Evolutionary conservation across 2,329 filamentous ascomycete species (phyloP).

Genomic region (Sphaerulina populicola): DNA sequence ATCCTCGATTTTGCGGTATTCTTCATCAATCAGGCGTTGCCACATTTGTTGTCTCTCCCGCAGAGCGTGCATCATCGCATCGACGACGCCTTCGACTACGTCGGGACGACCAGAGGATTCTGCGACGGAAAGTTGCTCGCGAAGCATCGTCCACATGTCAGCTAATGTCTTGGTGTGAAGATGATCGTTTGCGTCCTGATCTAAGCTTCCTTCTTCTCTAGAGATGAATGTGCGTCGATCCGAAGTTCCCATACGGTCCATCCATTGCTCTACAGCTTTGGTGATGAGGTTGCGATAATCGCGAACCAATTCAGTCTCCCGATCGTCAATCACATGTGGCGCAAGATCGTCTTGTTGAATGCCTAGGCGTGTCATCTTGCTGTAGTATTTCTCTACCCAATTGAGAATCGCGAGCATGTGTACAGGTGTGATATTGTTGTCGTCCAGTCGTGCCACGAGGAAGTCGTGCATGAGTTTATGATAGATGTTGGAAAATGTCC

Average conservation of each 20-base stretch:
- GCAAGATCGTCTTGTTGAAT: constrained; percentile 64
- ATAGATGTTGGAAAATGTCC: constrained; percentile 83
- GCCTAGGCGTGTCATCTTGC: constrained; percentile 87
- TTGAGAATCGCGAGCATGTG: constrained; percentile 88
- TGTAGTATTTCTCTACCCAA: constrained; percentile 93
- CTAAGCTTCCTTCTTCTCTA: constrained; percentile 69
- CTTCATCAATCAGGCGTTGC: constrained; percentile 81
- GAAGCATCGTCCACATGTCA: constrained; percentile 95
- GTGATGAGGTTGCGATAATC: constrained; percentile 95
- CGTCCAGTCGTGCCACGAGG: constrained; percentile 71
- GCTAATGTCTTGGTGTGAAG: constrained; percentile 86
- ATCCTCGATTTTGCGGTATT: constrained; percentile 64
- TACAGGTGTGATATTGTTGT: constrained; percentile 72
- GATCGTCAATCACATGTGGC: constrained; percentile 82
- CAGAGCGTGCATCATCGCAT: constrained; percentile 87
- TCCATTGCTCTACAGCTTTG: constrained; percentile 93
- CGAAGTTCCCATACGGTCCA: constrained; percentile 78
- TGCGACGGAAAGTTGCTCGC: constrained; percentile 81
- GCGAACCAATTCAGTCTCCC: constrained; percentile 80
- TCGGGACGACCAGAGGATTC: constrained; percentile 77
- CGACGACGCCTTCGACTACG: constrained; percentile 88
- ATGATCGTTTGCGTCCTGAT: constrained; percentile 79
- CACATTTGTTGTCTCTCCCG: constrained; percentile 74
- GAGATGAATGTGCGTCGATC: constrained; percentile 76
- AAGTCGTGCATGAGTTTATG: constrained; percentile 95